These are phyloP conservation scores for Phytophthora uliginosa DNA, from an alignment of 352 stramenopile genomes.

Conservation along the genomic window DNA sequence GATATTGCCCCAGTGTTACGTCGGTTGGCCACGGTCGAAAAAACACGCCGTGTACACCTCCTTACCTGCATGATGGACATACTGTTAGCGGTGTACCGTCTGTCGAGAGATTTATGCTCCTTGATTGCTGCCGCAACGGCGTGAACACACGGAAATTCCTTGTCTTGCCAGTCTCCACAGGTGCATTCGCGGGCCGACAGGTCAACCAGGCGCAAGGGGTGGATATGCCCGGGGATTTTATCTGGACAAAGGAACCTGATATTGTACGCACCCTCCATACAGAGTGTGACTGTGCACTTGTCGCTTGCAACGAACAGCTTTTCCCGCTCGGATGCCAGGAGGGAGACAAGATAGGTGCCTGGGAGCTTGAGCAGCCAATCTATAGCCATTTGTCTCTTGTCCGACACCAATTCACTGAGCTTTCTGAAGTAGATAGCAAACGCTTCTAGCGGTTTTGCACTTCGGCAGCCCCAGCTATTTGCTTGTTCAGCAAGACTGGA, in stretches of 20 bases:
- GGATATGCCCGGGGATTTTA: not conserved
- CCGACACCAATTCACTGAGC: too few species aligned
- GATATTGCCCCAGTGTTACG: not conserved
- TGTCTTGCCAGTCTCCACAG: conserved; percentile 1
- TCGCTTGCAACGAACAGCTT: too few species aligned
- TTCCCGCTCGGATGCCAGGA: too few species aligned
- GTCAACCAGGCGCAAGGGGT: conserved; percentile 3
- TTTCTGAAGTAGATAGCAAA: too few species aligned
- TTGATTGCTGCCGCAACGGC: conserved; percentile 5
- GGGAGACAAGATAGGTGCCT: too few species aligned
- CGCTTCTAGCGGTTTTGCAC: too few species aligned
- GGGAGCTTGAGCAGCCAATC: too few species aligned
- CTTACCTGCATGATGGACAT: conserved; percentile 8
- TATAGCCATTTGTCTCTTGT: too few species aligned
- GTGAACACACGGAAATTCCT: conserved; percentile 15
- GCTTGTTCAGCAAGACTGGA: conserved; percentile 36
- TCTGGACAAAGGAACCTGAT: too few species aligned
- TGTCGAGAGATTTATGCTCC: not conserved
- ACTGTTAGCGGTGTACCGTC: not conserved
- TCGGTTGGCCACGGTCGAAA: conserved; percentile 14
- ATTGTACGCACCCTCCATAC: too few species aligned
- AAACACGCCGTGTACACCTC: not conserved
- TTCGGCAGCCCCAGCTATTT: conserved; percentile 25
- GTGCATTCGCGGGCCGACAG: conserved; percentile 1
- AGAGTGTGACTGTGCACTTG: too few species aligned